phyloP scores from a whole-genome alignment of 768 basidiomycete species.

The Pleurotus djamor region DNA sequence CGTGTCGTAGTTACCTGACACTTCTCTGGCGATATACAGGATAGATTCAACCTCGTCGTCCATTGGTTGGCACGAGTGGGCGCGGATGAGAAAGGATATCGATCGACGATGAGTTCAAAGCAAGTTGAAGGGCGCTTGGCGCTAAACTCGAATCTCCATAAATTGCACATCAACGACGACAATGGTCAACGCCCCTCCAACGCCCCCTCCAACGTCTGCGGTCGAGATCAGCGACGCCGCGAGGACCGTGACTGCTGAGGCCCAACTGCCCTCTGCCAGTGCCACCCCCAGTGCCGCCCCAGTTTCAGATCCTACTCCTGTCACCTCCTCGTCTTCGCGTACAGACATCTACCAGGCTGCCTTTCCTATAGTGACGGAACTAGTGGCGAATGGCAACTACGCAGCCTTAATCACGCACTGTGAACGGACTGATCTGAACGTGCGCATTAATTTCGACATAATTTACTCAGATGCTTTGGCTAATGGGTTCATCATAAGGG shows the following conservation, averaged over 20 bases:
- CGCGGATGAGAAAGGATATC: background rate
- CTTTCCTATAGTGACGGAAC: constrained; percentile 42
- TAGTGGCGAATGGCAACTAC: constrained; percentile 43
- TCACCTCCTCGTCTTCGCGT: constrained; percentile 3
- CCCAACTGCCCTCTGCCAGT: constrained; percentile 4
- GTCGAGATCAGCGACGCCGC: constrained; percentile 56
- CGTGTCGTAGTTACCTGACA: constrained; percentile 60
- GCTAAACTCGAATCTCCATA: background rate
- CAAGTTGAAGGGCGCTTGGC: background rate
- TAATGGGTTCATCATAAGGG: constrained; percentile 20
- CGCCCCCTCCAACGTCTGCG: constrained; percentile 59
- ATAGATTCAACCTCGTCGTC: constrained; percentile 89
- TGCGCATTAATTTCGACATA: constrained; percentile 23
- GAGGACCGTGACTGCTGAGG: constrained; percentile 15
- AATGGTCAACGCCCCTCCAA: constrained; percentile 62
- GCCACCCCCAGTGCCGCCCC: constrained; percentile 11
- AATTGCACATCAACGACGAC: constrained; percentile 10
- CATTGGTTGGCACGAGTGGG: constrained; percentile 30
- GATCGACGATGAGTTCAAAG: background rate
- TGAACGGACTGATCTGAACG: constrained; percentile 53
- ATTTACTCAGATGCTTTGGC: background rate
- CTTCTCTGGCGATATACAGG: constrained; percentile 86
- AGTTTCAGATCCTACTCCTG: background rate
- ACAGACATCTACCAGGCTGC: constrained; percentile 38
- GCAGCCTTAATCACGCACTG: constrained; percentile 40